Base-by-base conservation (phyloP, 345 rosid genomes). In the Psidium guajava region DNA sequence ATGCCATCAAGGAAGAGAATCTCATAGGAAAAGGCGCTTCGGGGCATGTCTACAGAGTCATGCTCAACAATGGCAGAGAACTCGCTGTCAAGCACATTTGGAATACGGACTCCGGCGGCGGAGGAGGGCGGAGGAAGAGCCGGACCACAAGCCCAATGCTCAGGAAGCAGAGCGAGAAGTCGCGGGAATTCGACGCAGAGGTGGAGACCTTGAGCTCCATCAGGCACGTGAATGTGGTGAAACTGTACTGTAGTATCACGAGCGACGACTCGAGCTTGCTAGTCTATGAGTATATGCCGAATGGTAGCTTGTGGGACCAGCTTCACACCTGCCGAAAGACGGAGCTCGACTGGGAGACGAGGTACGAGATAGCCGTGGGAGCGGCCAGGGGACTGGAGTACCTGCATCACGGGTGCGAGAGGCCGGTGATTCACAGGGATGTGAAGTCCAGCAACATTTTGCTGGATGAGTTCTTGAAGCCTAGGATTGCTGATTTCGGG, bases 71-170 rank as follows among this genome's bases (percentile, higher is more conserved):
- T 12, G 81, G 86, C 77, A 82, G 8, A 74, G 88, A 87, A 16
- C 85, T 87, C 0, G 88, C 87, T 7, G 87, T 85, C 28, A 87
- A 87, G 58, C 88, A 87, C 61, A 85, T 87, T 20, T 87, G 88
- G 88, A 93, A 90, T 81, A 80, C 90, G 5, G 91, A 89, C 49
- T 47, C 87, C 16, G 74, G 61, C n/a, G 83, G 86, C 82, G 14
- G 82, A 82, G 84, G 56, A 18, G 61, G 83, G 44, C 27, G 10
- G 25, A 91, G 87, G 86, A 93, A 85, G 86, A 88, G 73, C 89
- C 85, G 90, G 91, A 92, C 92, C 86, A 81, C 93, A 0, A 87
- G 89, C 36, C 99, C 98, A 12, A 95, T 97, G 82, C 93, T 97
- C 4, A 8, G 86, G 54, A 86, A 85, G 2, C 90, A 87, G 4